Percentiles rank a stretch among this genome's conserved stretches.
These are phyloP conservation scores for Fraxinus dipetala DNA, from an alignment of 305 asterid genomes.

Conservation along the genomic window DNA sequence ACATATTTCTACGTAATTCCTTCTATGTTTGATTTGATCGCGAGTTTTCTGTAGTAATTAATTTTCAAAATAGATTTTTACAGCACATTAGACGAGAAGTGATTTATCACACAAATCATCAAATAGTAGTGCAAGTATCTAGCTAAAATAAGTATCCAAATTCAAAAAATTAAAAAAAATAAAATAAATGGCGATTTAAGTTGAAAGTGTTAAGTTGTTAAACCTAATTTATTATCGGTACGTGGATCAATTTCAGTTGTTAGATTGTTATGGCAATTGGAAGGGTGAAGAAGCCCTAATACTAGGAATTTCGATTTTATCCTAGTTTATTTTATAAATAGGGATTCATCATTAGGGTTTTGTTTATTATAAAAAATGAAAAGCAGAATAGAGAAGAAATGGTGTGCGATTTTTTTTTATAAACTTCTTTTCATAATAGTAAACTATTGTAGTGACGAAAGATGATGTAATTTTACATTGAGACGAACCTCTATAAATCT, in stretches of 20 bases:
- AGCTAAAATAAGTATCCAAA: too few species aligned
- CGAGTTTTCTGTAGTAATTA: neutral
- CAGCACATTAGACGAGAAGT: neutral
- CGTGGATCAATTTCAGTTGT: too few species aligned
- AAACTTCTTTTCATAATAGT: neutral
- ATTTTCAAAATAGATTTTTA: neutral
- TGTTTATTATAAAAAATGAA: neutral
- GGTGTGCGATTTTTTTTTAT: neutral
- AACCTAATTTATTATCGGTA: too few species aligned
- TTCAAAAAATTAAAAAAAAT: too few species aligned
- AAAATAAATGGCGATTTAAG: too few species aligned
- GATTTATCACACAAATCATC: neutral
- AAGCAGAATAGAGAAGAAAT: neutral
- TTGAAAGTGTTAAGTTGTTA: too few species aligned
- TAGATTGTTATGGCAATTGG: too few species aligned
- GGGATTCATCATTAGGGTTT: neutral
- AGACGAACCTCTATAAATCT: neutral
- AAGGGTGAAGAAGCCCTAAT: too few species aligned
- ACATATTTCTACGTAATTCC: neutral
- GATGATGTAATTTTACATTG: neutral
- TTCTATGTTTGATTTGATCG: too few species aligned
- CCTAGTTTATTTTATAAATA: too few species aligned
- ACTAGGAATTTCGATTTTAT: too few species aligned
- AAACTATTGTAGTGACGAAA: neutral
- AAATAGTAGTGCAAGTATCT: too few species aligned